Evolutionary conservation across 176 grass and related monocot genomes (phyloP).

Genomic region (Bolboschoenus planiculmis): DNA sequence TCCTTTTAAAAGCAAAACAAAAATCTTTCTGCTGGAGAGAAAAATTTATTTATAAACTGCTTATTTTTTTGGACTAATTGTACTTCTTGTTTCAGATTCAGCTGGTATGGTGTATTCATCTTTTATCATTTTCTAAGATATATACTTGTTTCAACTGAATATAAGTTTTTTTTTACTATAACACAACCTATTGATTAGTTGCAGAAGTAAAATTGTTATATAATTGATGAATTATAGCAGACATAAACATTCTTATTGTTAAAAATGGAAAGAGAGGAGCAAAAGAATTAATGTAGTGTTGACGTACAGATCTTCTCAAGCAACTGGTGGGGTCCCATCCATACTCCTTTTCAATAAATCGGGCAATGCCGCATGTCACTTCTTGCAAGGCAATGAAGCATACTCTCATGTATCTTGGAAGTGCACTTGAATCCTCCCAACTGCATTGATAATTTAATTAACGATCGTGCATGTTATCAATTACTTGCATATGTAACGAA

Average conservation of each 20-base stretch:
- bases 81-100: too few species aligned
- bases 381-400: constrained; percentile 42
- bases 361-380: constrained; percentile 38
- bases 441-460: constrained; percentile 22
- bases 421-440: constrained; percentile 44
- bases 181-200: neutral
- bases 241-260: too few species aligned
- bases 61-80: too few species aligned
- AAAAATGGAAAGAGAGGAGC: too few species aligned
- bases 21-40: too few species aligned
- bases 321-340: constrained; percentile 32
- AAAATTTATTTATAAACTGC: too few species aligned
- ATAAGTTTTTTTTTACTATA: neutral
- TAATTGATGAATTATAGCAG: too few species aligned
- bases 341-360: constrained; percentile 30
- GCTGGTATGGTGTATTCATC: too few species aligned
- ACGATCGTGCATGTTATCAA: neutral
- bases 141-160: too few species aligned
- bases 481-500: neutral
- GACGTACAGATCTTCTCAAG: constrained; percentile 38
- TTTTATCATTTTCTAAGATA: too few species aligned
- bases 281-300: too few species aligned
- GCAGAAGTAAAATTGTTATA: neutral
- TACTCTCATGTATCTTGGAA: constrained; percentile 44
- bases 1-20: neutral